Evolutionary conservation across 306 rosid species (phyloP).

Genomic region (Vigna reflexopilosa): DNA sequence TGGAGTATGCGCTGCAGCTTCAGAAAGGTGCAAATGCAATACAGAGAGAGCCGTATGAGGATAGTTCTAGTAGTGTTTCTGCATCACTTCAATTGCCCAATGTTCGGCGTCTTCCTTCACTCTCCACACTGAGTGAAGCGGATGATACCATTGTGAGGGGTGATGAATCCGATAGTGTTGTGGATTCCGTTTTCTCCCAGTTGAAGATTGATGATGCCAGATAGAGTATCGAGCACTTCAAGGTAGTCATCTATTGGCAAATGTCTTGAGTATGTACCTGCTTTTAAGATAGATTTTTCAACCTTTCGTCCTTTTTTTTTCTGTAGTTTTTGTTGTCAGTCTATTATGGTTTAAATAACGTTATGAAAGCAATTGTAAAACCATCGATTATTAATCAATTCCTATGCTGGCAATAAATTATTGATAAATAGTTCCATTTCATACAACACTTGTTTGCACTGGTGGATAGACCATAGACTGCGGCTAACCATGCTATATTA

Average conservation of each 20-base stretch:
- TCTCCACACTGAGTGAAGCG: slow-evolving; percentile 42
- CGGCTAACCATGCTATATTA: not conserved
- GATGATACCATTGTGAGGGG: slow-evolving; percentile 38
- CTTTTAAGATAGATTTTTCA: slow-evolving; percentile 16
- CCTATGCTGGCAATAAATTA: slow-evolving; percentile 14
- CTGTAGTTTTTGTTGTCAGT: not conserved
- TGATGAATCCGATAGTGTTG: slow-evolving; percentile 45
- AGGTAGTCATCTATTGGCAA: not conserved
- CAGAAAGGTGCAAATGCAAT: slow-evolving; percentile 45
- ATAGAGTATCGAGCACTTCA: slow-evolving; percentile 35
- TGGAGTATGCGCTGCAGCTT: slow-evolving; percentile 65
- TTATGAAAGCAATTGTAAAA: slow-evolving; percentile 35
- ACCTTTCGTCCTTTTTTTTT: not conserved
- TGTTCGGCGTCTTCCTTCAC: slow-evolving; percentile 46
- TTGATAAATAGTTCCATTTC: not conserved
- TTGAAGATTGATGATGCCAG: slow-evolving; percentile 47
- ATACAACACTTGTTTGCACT: slow-evolving; percentile 4
- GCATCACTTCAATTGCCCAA: slow-evolving; percentile 44
- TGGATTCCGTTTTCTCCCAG: slow-evolving; percentile 47
- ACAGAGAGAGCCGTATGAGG: slow-evolving; percentile 41
- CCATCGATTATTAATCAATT: slow-evolving; percentile 19
- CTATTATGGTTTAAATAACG: not conserved
- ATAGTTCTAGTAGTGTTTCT: slow-evolving; percentile 45
- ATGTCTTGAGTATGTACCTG: slow-evolving; percentile 13
- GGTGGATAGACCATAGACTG: not conserved